These are phyloP conservation scores for Carpinus viminea DNA, from an alignment of 306 rosid species.

Conservation along the genomic window DNA sequence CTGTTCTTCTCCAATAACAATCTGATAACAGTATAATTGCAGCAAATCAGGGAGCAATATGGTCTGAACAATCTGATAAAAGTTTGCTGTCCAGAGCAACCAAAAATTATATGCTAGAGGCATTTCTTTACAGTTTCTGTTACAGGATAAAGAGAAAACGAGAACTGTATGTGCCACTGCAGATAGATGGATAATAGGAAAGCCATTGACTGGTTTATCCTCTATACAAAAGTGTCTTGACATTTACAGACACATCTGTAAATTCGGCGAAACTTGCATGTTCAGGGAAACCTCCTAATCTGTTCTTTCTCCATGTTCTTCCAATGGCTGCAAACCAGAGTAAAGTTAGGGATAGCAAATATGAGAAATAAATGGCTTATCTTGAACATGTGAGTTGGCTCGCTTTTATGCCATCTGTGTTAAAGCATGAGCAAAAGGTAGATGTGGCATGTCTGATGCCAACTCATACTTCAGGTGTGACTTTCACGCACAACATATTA, in stretches of 20 bases:
- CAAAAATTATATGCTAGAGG: not conserved
- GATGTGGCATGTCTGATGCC: constrained; percentile 13
- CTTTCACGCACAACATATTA: constrained; percentile 29
- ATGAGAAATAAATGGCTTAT: not conserved
- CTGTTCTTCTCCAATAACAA: too few relatives aligned
- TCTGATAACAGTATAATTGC: too few relatives aligned
- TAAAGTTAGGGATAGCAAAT: not conserved
- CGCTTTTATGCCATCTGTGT: not conserved
- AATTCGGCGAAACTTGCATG: too few relatives aligned
- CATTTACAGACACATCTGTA: not conserved
- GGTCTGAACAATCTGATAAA: not conserved
- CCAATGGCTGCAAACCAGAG: constrained; percentile 34
- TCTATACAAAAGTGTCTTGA: constrained; percentile 5
- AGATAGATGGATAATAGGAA: not conserved
- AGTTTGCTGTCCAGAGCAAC: not conserved
- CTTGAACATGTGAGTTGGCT: not conserved
- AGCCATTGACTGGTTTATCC: constrained; percentile 21
- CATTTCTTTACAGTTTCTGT: not conserved
- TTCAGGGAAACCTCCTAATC: not conserved
- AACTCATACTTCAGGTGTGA: constrained; percentile 10
- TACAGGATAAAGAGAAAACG: not conserved
- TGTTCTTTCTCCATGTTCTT: constrained; percentile 17
- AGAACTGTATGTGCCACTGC: not conserved
- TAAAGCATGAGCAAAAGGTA: not conserved
- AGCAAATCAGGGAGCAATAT: not conserved